Percentiles rank a stretch among this genome's conserved stretches.
Evolutionary conservation across 805 yeast species (phyloP).

Genomic region (Nakazawaea populi): DNA sequence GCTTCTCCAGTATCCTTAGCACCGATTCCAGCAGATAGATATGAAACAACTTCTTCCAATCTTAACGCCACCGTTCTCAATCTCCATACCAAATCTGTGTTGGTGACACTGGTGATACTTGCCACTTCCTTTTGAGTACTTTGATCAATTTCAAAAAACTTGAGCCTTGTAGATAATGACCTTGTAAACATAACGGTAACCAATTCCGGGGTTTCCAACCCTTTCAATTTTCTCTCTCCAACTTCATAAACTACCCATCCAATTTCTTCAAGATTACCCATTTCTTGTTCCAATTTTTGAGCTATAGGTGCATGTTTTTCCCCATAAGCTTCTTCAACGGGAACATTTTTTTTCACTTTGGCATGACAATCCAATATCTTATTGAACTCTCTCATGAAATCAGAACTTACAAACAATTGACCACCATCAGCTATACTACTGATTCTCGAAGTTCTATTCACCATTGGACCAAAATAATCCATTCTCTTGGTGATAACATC

Average conservation of each 20-base stretch:
- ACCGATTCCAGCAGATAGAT: conserved; percentile 35
- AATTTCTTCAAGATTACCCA: conserved; percentile 54
- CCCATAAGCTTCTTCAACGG: conserved; percentile 36
- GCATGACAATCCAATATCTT: conserved; percentile 46
- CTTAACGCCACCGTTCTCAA: conserved; percentile 50
- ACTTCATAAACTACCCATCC: conserved; percentile 64
- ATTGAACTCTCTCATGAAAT: conserved; percentile 68
- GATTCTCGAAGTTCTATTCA: conserved; percentile 88
- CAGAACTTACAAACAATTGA: conserved; percentile 84
- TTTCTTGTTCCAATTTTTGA: conserved; percentile 58
- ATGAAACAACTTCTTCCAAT: conserved; percentile 53
- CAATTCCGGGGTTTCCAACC: conserved; percentile 87
- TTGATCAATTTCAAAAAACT: conserved; percentile 28
- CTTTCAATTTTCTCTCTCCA: conserved; percentile 89
- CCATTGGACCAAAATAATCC: conserved; percentile 99
- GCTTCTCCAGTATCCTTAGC: conserved; percentile 23
- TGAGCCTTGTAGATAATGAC: conserved; percentile 54
- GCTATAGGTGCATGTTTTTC: conserved; percentile 36
- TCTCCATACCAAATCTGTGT: conserved; percentile 22
- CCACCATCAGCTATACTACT: conserved; percentile 97
- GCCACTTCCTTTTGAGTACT: conserved; percentile 14
- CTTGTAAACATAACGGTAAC: conserved; percentile 77
- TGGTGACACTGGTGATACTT: conserved; percentile 22
- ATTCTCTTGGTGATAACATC: conserved; percentile 94
- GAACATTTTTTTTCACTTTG: conserved; percentile 24